A percentile compares a stretch with the other conserved stretches of the same genome.
Evolutionary conservation across 352 stramenopile genomes (phyloP).

Genomic region (Peronospora destructor): DNA sequence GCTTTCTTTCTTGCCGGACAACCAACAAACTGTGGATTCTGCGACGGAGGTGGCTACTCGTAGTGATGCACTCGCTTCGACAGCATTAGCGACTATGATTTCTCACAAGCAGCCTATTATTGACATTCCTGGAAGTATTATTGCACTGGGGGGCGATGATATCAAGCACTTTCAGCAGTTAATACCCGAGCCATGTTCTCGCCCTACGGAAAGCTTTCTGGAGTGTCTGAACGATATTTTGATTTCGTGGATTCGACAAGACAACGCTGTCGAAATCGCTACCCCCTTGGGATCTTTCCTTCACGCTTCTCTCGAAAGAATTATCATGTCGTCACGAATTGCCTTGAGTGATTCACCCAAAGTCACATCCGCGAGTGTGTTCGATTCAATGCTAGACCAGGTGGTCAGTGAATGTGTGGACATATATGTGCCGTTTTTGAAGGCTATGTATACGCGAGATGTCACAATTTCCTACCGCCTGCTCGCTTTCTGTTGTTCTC

Average conservation of each 20-base stretch:
- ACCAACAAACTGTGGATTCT: slow-evolving; percentile 40
- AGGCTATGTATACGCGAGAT: slow-evolving; percentile 69
- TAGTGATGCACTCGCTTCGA: slow-evolving; percentile 14
- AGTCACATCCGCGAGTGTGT: slow-evolving; percentile 51
- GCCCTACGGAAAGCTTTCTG: slow-evolving; percentile 63
- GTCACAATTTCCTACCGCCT: slow-evolving; percentile 69
- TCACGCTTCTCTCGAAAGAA: slow-evolving; percentile 54
- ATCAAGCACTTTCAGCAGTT: slow-evolving; percentile 75
- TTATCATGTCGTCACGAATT: slow-evolving; percentile 75
- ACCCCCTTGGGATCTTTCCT: slow-evolving; percentile 54
- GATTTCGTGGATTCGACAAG: slow-evolving; percentile 75
- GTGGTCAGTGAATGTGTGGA: slow-evolving; percentile 61
- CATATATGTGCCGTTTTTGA: slow-evolving; percentile 72
- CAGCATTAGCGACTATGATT: slow-evolving; percentile 9
- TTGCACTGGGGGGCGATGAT: slow-evolving; percentile 57
- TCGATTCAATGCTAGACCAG: slow-evolving; percentile 79
- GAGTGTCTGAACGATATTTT: slow-evolving; percentile 79
- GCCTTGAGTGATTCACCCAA: slow-evolving; percentile 53
- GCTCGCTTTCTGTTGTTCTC: slow-evolving; percentile 69
- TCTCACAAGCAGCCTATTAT: slow-evolving; percentile 22
- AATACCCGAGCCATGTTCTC: slow-evolving; percentile 53
- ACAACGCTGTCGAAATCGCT: slow-evolving; percentile 64
- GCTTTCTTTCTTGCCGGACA: slow-evolving; percentile 71
- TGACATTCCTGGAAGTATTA: slow-evolving; percentile 47
- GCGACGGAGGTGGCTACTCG: slow-evolving; percentile 25